These are phyloP conservation scores for Hanseniaspora sp. DNA, from an alignment of 1,139 yeast species.

Conservation along the genomic window DNA sequence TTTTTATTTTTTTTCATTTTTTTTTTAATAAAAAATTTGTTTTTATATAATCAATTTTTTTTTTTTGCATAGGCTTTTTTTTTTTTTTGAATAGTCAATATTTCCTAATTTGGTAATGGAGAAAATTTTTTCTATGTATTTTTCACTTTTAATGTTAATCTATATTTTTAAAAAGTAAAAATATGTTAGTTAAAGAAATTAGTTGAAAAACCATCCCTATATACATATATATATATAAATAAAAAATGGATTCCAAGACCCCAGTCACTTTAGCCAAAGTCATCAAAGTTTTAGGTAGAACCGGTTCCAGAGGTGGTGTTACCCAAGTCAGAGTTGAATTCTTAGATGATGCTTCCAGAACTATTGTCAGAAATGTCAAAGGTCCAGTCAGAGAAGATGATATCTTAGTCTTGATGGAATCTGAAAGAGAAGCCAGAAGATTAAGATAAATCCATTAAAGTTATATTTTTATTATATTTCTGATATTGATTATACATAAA, in stretches of 20 bases:
- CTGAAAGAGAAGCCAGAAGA: conserved; percentile 94
- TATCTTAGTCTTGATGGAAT: conserved; percentile 97
- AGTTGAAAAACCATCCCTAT: conserved; percentile 12
- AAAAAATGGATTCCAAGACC: conserved; percentile 62
- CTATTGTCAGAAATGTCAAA: conserved; percentile 98
- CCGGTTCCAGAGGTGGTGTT: conserved; percentile 99
- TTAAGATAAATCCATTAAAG: conserved; percentile 35
- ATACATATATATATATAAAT: conserved; percentile 5
- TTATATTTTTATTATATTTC: not conserved
- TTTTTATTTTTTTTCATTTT: conserved; percentile 2
- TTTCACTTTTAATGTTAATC: no score
- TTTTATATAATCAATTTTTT: not conserved
- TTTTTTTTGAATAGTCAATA: not conserved
- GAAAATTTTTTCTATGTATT: not conserved
- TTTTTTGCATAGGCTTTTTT: not conserved
- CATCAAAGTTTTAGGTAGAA: conserved; percentile 98
- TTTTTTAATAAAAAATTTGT: not conserved
- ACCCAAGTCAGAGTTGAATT: conserved; percentile 99
- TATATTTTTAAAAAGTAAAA: no score
- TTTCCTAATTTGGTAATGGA: not conserved
- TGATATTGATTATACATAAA: not conserved
- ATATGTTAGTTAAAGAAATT: not conserved
- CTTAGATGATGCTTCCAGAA: conserved; percentile 95
- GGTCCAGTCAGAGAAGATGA: conserved; percentile 99
- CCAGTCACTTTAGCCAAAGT: conserved; percentile 99